Base-by-base conservation (phyloP, 2,329 filamentous ascomycete species). In the Fonsecaea erecta region DNA sequence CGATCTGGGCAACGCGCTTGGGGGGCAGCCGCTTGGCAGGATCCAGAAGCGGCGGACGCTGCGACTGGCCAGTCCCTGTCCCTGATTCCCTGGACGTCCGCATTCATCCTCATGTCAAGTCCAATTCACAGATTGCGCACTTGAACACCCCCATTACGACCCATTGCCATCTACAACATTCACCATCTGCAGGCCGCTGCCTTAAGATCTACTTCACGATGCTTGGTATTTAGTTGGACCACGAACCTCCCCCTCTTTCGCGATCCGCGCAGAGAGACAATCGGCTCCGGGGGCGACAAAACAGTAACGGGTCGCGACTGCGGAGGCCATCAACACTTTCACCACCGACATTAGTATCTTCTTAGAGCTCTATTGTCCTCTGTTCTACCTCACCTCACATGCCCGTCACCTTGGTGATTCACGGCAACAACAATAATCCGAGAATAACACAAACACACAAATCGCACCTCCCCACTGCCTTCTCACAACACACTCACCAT, bases 221-320 rank as follows among this genome's bases (percentile, higher is more conserved):
- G 58, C 51, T 61, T 34, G 14, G 12, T 18, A 61, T 54, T n/a
- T 61, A 61, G 51, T 26, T 40, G 12, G 5, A 43, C 32, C 30
- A 34, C 51, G 24, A 30, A 12, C 12, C 18, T 12, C 30, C 18
- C 21, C 30, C 30, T 40, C 21, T 21, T 21, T 66, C 37, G 30
- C 40, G 18, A 43, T 32, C 28, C 51, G 58, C 58, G 40, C 35
- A 28, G 35, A 30, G 9, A 26, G 21, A 43, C 24, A 37, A 59
- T 48, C 58, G 40, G 48, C 4, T 61, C 43, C 40, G 62, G 62
- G 62, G 62, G 37, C 52, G 58, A 58, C 53, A 62, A 62, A 62
- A 21, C 43, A 48, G 43, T 12, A 48, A 43, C 34, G 66, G 37
- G 66, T 68, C 66, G 66, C 66, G 66, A 60, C 52, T 63, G 63